These are phyloP conservation scores for Hypoxylon fragiforme DNA, from an alignment of 495 filamentous ascomycete species.

Conservation along the genomic window DNA sequence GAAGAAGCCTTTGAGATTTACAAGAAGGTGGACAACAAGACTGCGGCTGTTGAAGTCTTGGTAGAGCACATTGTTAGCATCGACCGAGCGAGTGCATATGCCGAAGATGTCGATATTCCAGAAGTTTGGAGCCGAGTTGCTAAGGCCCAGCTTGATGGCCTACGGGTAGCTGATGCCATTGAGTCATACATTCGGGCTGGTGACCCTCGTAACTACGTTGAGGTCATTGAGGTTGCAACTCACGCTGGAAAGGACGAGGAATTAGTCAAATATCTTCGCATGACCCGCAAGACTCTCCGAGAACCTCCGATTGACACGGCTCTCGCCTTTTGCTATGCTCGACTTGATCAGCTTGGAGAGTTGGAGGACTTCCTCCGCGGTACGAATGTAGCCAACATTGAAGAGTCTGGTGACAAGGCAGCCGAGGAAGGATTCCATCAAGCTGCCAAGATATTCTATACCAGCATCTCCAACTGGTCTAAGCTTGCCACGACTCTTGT, in stretches of 20 bases:
- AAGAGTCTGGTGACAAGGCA: conserved; percentile 96
- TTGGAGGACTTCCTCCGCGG: conserved; percentile 95
- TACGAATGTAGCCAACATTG: conserved; percentile 93
- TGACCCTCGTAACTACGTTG: conserved; percentile 89
- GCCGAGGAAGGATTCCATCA: conserved; percentile 93
- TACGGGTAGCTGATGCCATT: conserved; percentile 89
- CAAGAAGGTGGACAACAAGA: conserved; percentile 93
- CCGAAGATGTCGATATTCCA: conserved; percentile 90
- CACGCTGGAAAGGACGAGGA: conserved; percentile 98
- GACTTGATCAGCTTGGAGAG: conserved; percentile 87
- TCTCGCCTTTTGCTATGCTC: conserved; percentile 90
- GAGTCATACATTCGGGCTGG: conserved; percentile 95
- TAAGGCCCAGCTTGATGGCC: conserved; percentile 96
- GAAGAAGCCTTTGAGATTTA: conserved; percentile 99
- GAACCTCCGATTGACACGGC: conserved; percentile 93
- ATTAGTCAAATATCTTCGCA: conserved; percentile 92
- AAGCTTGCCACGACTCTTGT: conserved; percentile 97
- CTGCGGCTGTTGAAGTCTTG: conserved; percentile 84
- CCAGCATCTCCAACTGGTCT: conserved; percentile 98
- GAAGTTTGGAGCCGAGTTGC: conserved; percentile 99
- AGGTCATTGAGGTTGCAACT: conserved; percentile 95
- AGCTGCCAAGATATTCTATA: conserved; percentile 98
- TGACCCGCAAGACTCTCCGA: conserved; percentile 95
- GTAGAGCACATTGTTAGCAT: conserved; percentile 98
- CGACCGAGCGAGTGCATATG: conserved; percentile 94